Base-by-base conservation (phyloP, 2,329 filamentous ascomycete species). In the Phialophora expanda region DNA sequence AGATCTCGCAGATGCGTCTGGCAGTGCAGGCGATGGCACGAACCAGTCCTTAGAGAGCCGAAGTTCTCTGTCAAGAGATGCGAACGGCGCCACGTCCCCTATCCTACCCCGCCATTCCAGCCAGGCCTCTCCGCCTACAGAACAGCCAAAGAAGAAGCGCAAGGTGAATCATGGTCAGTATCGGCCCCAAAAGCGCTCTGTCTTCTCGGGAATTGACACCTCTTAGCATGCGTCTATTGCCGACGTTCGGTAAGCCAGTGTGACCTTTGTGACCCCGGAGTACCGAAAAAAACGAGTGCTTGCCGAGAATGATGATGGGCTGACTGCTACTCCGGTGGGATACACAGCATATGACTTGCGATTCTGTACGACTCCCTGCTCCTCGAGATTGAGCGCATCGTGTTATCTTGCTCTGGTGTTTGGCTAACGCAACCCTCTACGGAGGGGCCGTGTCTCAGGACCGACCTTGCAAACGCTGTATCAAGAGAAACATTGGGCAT, bases 401-500 rank as follows among this genome's bases (percentile, higher is more conserved):
- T 73, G 57, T 56, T 68, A 66, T 66, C 72, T 71, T 62, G 56
- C 66, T 53, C 68, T 60, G 62, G 64, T 67, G 62, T 67, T 62
- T 67, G 67, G 69, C 73, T 75, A 71, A 74, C 70, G 71, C 77
- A 44, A 79, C 71, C 79, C 76, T 74, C 67, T 70, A 72, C 73
- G 46, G 58, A 34, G 73, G 73, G 70, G 70, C 72, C 73, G 71
- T 76, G 75, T 74, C 71, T 74, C 79, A 96, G 92, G 92, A 96
- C 83, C 90, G 95, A 77, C 95, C 95, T 75, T 99, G 95, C 86
- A 94, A 92, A 75, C 88, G 95, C 81, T 99, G 95, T 84, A 92
- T 98, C 81, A 99, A 98, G 82, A 90, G 95, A 76, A 97, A 97
- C 81, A 99, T 99, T 78, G 95, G 94, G 74, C 95, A 99, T 80